phyloP scores from a whole-genome alignment of 352 stramenopile species.

The Lagenidium sp. region DNA sequence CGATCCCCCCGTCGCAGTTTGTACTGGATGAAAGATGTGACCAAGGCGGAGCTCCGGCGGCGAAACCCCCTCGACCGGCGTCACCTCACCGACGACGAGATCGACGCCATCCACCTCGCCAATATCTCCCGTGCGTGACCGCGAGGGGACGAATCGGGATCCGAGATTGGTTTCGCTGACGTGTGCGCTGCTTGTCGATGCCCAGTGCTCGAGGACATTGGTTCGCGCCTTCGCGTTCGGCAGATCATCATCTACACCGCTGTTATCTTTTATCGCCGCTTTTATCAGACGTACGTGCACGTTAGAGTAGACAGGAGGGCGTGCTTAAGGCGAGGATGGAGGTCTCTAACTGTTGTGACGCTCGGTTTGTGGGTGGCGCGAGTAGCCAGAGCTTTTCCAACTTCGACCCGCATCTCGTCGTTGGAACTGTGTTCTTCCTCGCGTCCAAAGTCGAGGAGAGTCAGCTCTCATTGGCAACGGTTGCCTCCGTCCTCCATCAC shows the following conservation, averaged over 20 bases:
- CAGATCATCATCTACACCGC: conserved; percentile 90
- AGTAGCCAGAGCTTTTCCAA: conserved; percentile 86
- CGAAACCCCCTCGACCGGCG: conserved; percentile 71
- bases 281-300: conserved; percentile 79
- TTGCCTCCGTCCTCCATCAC: conserved; percentile 77
- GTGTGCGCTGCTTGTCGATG: background rate
- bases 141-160: background rate
- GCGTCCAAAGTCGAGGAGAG: conserved; percentile 85
- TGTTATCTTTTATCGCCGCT: conserved; percentile 87
- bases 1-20: too few species aligned
- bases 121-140: conserved; percentile 65
- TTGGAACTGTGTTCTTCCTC: conserved; percentile 80
- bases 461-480: conserved; percentile 67
- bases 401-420: conserved; percentile 82
- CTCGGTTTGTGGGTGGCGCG: too few species aligned
- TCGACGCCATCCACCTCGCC: conserved; percentile 84
- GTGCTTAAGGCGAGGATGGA: too few species aligned
- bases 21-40: conserved; percentile 88
- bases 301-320: too few species aligned
- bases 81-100: conserved; percentile 69
- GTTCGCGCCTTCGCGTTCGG: conserved; percentile 63
- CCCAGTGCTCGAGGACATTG: conserved; percentile 80
- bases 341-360: too few species aligned
- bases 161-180: background rate
- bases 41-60: conserved; percentile 60